phyloP scores from a whole-genome alignment of 495 filamentous ascomycete species.

The Podospora pseudocomata region DNA sequence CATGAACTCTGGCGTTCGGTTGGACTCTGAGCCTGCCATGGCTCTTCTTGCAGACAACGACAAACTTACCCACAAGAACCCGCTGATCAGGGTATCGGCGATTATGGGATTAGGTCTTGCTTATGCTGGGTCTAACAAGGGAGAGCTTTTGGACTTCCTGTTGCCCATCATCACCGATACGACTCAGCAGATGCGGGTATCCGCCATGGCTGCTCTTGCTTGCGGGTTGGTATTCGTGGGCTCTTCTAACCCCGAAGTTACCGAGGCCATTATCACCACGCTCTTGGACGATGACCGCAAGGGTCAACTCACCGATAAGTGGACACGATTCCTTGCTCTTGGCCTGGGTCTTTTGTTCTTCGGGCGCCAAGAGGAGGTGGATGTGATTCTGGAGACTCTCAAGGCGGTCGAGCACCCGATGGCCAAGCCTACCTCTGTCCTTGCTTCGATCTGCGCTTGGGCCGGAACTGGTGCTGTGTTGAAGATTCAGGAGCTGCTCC shows the following conservation, averaged over 20 bases:
- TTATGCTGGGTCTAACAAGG: constrained; percentile 88
- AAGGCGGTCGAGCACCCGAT: constrained; percentile 96
- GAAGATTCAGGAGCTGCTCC: constrained; percentile 92
- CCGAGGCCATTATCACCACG: constrained; percentile 82
- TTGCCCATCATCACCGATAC: constrained; percentile 83
- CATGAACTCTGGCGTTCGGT: constrained; percentile 83
- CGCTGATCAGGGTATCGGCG: constrained; percentile 68
- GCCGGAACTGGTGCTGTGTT: constrained; percentile 94
- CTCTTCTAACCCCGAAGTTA: constrained; percentile 82
- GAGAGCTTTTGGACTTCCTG: constrained; percentile 73
- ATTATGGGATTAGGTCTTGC: constrained; percentile 96
- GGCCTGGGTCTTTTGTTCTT: constrained; percentile 93
- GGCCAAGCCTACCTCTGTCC: constrained; percentile 81
- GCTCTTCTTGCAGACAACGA: constrained; percentile 76
- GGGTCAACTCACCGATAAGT: constrained; percentile 90
- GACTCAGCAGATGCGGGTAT: constrained; percentile 84
- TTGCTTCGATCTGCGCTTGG: constrained; percentile 95
- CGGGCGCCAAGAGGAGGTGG: constrained; percentile 93
- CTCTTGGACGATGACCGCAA: constrained; percentile 86
- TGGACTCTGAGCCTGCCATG: constrained; percentile 82
- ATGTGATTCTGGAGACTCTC: constrained; percentile 88
- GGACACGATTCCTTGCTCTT: constrained; percentile 93
- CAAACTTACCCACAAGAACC: constrained; percentile 70
- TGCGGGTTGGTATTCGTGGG: constrained; percentile 91
- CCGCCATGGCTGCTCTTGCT: constrained; percentile 91